Base-by-base conservation (phyloP, 2,329 filamentous ascomycete genomes). In the Hypoxylon sp. region DNA sequence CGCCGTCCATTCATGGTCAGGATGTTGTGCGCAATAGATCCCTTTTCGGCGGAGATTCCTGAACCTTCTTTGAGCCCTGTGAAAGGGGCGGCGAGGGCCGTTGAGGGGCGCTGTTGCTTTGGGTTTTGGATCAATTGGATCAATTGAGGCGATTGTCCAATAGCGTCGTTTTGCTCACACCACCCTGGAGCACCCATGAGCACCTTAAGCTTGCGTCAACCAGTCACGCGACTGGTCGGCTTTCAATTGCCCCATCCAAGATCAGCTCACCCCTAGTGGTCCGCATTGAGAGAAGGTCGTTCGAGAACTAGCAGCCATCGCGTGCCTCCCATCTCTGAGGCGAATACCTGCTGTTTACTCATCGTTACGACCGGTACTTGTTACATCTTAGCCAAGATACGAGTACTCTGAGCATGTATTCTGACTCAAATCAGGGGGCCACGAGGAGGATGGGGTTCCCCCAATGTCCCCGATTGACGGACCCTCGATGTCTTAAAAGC, bases 141-240 rank as follows among this genome's bases (percentile, higher is more conserved):
- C 32, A 23, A 65, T 60, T 61, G 55, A 63, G 46, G 19, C 55
- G 63, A 68, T 70, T 70, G 65, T 41, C 68, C 65, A 70, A 70
- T 70, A 65, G 56, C 46, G 36, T 70, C 52, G 55, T 60, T 65
- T 17, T 17, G 57, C 58, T 70, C 64, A 60, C 51, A 52, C 41
- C 59, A 68, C 65, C 45, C 45, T 43, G 21, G 32, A 38, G 25
- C 30, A 21, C 21, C 19, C 34, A 38, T 55, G 28, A 57, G 49
- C 41, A 57, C 38, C 36, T 68, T 57, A 52, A 57, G 55, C 60
- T 68, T 70, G 68, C 68, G 65, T 70, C 68, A 68, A 68, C 46
- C 2, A 63, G 63, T 70, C 68, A 70, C 68, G 68, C 68, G 68
- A 70, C 65, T 70, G 65, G 68, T 53, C 60, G 34, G 49, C 43